phyloP scores from a whole-genome alignment of 1,139 yeast species.

The Pichia sp. region DNA sequence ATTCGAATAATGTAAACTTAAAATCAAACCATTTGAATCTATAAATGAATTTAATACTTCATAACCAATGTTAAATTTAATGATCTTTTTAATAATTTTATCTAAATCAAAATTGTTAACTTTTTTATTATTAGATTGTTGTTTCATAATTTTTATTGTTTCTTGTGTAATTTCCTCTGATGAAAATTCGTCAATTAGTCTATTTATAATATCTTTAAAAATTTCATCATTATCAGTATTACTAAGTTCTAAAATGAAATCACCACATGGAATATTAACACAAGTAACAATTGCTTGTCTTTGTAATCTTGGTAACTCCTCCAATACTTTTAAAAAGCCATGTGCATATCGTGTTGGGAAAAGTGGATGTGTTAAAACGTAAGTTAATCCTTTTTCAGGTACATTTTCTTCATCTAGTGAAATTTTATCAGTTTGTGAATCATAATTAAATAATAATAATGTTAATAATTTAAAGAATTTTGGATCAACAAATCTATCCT shows the following conservation, averaged over 20 bases:
- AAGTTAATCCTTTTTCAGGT: constrained; percentile 61
- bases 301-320: constrained; percentile 49
- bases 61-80: constrained; percentile 48
- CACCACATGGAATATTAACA: constrained; percentile 58
- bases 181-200: constrained; percentile 59
- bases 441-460: constrained; percentile 22
- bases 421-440: constrained; percentile 11
- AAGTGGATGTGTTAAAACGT: constrained; percentile 78
- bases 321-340: constrained; percentile 47
- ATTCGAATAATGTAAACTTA: constrained; percentile 40
- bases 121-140: constrained; percentile 14
- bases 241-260: constrained; percentile 56
- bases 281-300: constrained; percentile 80
- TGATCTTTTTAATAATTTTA: constrained; percentile 37
- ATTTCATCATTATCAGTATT: constrained; percentile 49
- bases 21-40: constrained; percentile 68
- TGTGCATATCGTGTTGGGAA: constrained; percentile 59
- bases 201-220: constrained; percentile 60
- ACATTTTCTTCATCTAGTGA: constrained; percentile 25
- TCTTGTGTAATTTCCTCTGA: constrained; percentile 41
- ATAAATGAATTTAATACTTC: constrained; percentile 54
- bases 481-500: constrained; percentile 63
- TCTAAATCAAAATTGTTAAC: constrained; percentile 33
- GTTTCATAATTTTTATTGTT: constrained; percentile 29
- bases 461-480: constrained; percentile 48